phyloP scores from a whole-genome alignment of 176 grass and related monocot species.

The Olyra latifolia region DNA sequence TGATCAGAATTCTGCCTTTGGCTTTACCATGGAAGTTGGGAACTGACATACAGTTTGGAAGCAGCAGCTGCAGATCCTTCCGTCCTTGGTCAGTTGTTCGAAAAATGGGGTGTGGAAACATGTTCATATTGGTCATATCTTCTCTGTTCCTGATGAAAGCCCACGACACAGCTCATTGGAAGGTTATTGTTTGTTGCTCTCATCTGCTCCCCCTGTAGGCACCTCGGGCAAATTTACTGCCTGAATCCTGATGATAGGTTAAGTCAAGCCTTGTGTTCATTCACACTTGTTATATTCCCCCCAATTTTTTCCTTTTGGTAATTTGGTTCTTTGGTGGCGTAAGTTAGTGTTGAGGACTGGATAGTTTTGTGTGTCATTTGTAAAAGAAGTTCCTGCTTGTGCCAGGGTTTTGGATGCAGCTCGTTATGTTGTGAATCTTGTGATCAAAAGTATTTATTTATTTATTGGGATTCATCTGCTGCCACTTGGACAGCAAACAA shows the following conservation, averaged over 20 bases:
- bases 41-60: neutral
- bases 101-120: neutral
- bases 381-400: conserved; percentile 44
- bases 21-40: neutral
- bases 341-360: conserved; percentile 11
- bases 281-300: neutral
- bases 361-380: conserved; percentile 10
- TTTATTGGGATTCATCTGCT: neutral
- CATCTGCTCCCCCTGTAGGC: conserved; percentile 17
- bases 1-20: neutral
- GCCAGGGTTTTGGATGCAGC: conserved; percentile 17
- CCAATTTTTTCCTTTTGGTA: neutral
- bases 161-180: neutral
- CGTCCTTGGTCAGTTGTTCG: neutral
- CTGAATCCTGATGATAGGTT: conserved; percentile 6
- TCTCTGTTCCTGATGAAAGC: neutral
- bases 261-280: conserved; percentile 2
- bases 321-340: conserved; percentile 33
- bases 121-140: neutral
- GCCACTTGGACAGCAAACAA: neutral
- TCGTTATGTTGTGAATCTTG: conserved; percentile 13
- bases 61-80: neutral
- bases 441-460: conserved; percentile 13
- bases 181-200: conserved; percentile 9
- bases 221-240: conserved; percentile 15